A percentile compares a stretch with the other conserved stretches of the same genome.
phyloP scores from a whole-genome alignment of 345 rosid species.

The Carallia pectinifolia region DNA sequence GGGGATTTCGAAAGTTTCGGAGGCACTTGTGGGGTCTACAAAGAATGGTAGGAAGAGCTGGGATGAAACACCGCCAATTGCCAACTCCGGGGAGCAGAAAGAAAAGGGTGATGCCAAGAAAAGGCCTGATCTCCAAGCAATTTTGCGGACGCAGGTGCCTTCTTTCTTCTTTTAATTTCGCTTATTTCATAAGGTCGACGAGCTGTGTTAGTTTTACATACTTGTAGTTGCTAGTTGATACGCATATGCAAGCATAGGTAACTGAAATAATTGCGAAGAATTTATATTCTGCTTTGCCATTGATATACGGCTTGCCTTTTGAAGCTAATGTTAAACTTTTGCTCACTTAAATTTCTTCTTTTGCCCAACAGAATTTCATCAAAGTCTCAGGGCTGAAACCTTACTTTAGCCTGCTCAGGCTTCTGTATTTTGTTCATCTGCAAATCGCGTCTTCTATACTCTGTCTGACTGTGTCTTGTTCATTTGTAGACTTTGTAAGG shows the following conservation, averaged over 20 bases:
- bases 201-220: background rate
- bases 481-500: background rate
- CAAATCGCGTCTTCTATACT: background rate
- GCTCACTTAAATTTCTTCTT: too few relatives aligned
- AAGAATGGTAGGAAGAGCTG: slow-evolving; percentile 57
- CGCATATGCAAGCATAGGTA: background rate
- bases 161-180: background rate
- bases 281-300: too few relatives aligned
- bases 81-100: slow-evolving; percentile 39
- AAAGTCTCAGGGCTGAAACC: too few relatives aligned
- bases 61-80: slow-evolving; percentile 49
- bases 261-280: too few relatives aligned
- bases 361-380: too few relatives aligned
- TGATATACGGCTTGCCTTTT: too few relatives aligned
- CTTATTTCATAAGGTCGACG: background rate
- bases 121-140: slow-evolving; percentile 60
- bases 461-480: background rate
- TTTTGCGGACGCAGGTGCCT: slow-evolving; percentile 84
- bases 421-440: background rate
- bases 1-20: slow-evolving; percentile 71
- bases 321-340: too few relatives aligned
- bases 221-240: background rate
- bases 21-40: slow-evolving; percentile 54
- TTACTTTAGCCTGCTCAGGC: too few relatives aligned
- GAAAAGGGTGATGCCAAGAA: slow-evolving; percentile 46